Base-by-base conservation (phyloP, 192 early-diverging fungal genomes). In the Coemansia sp. region DNA sequence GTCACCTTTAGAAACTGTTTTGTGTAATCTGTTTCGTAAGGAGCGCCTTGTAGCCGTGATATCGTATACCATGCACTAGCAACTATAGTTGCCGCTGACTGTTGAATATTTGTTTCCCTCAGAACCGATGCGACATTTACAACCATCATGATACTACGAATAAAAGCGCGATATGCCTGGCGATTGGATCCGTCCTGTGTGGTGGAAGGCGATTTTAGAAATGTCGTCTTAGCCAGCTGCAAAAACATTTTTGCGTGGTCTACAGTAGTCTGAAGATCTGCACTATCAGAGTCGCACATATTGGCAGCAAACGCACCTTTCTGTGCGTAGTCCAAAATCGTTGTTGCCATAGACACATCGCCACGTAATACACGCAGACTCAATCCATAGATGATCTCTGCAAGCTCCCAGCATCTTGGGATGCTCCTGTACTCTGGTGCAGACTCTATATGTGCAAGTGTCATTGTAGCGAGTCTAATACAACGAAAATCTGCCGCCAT, bases 371-470 rank as follows among this genome's bases (percentile, higher is more conserved):
- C 53, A 29, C 26, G 3, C 4, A 63, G 21, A n/a, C 28, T n/a
- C 29, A 2, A 31, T 57, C 3, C 59, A 25, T 34, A 56, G 20
- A 72, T 29, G 10, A 58, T 35, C 18, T 68, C 58, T 6, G 62
- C 63, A n/a, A 71, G 61, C 21, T 51, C 26, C 79, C 79, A 82
- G 55, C 74, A 64, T 28, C 58, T 30, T 2, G 55, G 35, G 7
- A 15, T 30, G 1, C 40, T 62, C 0, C 37, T 16, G 20, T 42
- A 28, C 43, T 15, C 46, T 21, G 18, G 0, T 3, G 58, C 35
- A 15, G 62, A 56, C 48, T 77, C 79, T 13, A 77, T 65, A 39
- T 62, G 71, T 3, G 74, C 74, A 35, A 82, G 79, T 6, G 59
- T 58, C 0, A 55, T 33, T 2, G 63, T 34, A 0, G 67, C 79